A percentile compares a stretch with the other conserved stretches of the same genome.
Evolutionary conservation across 805 yeast species (phyloP).

Genomic region (Saturnispora halmiae): DNA sequence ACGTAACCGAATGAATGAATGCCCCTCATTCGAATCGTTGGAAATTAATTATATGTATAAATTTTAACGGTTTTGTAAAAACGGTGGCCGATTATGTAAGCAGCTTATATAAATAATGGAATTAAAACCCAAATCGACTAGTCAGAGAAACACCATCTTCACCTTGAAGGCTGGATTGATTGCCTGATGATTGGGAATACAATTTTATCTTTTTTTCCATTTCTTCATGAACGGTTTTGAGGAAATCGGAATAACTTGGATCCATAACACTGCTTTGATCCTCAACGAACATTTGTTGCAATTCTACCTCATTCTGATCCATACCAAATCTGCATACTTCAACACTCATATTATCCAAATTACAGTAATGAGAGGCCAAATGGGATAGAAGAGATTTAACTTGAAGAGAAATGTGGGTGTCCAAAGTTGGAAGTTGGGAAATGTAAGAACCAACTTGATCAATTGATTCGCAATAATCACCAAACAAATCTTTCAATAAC

Average conservation of each 20-base stretch:
- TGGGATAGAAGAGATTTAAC: constrained; percentile 54
- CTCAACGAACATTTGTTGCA: constrained; percentile 60
- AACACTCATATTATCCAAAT: constrained; percentile 37
- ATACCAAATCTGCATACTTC: constrained; percentile 55
- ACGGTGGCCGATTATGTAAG: too few relatives aligned
- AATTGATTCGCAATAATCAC: constrained; percentile 37
- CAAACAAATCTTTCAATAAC: constrained; percentile 68
- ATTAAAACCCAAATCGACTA: constrained; percentile 12
- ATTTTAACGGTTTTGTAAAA: not conserved
- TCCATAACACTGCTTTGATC: constrained; percentile 52
- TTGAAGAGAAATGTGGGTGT: constrained; percentile 59
- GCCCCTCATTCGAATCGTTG: not conserved
- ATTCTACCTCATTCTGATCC: constrained; percentile 50
- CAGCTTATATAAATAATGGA: too few relatives aligned
- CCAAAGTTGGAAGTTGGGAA: constrained; percentile 59
- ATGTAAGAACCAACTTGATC: constrained; percentile 38
- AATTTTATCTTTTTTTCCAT: constrained; percentile 40
- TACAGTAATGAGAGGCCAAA: constrained; percentile 36
- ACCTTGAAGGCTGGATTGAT: not conserved
- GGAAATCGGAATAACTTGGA: constrained; percentile 55
- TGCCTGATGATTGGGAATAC: not conserved
- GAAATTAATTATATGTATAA: not conserved
- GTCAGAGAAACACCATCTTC: constrained; percentile 13
- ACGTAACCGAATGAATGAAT: not conserved
- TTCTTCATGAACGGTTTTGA: constrained; percentile 57